Evolutionary conservation across 169 alveolate genomes (phyloP).

Genomic region (Plasmodium billcollinsi): DNA sequence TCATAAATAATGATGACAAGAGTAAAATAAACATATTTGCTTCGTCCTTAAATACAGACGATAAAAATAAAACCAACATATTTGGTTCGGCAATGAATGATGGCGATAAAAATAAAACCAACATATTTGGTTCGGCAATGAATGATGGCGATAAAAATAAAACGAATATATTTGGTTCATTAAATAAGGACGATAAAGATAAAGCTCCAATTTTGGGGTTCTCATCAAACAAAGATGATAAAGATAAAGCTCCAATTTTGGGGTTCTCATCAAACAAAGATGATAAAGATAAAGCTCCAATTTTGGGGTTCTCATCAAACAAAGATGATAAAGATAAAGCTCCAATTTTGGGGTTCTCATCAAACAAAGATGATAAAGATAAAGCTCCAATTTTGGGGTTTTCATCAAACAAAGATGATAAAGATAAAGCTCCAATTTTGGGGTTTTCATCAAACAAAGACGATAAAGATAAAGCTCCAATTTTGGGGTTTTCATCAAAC

Average conservation of each 20-base stretch:
- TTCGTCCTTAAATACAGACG: background rate
- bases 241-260: background rate
- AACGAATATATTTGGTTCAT: background rate
- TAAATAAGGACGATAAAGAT: background rate
- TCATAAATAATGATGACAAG: background rate
- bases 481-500: background rate
- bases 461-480: background rate
- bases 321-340: background rate
- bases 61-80: background rate
- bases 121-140: background rate
- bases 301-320: background rate
- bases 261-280: background rate
- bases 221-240: background rate
- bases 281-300: background rate
- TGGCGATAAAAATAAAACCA: background rate
- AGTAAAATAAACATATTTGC: background rate
- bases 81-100: background rate
- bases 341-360: background rate
- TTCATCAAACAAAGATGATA: slow-evolving; percentile 9
- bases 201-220: background rate
- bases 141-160: slow-evolving; percentile 1
- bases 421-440: slow-evolving; percentile 14
- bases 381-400: background rate
- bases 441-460: background rate
- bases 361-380: background rate